Conservation (phyloP, 225 moss, liverwort and hornwort species). For the Physcomitrium patens region DNA sequence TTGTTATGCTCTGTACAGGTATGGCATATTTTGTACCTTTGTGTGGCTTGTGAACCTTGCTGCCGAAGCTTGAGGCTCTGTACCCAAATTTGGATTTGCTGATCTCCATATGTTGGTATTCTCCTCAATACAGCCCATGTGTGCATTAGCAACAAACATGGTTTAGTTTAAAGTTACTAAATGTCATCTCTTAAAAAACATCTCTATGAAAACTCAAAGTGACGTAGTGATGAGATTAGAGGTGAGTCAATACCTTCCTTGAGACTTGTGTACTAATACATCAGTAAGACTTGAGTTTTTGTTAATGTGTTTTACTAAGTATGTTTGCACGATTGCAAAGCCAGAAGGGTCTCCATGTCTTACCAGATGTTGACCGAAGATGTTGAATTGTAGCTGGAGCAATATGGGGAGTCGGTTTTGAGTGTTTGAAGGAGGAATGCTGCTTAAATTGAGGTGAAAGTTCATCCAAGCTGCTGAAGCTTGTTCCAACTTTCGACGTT, state of each 20-base stretch:
- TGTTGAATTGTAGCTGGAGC: constrained; percentile 35
- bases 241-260: too few species aligned
- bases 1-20: too few species aligned
- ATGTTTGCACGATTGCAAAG: background rate
- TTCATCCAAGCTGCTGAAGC: constrained; percentile 57
- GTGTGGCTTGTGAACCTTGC: too few species aligned
- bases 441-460: constrained; percentile 55
- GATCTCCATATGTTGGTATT: constrained; percentile 40
- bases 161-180: background rate
- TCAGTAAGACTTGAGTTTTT: too few species aligned
- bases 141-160: constrained; percentile 19
- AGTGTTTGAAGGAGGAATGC: constrained; percentile 36
- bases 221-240: background rate
- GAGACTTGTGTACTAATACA: too few species aligned
- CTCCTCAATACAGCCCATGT: constrained; percentile 27
- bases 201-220: too few species aligned
- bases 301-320: too few species aligned
- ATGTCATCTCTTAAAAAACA: too few species aligned
- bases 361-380: constrained; percentile 43
- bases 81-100: background rate
- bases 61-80: too few species aligned
- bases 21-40: too few species aligned
- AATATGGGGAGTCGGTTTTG: constrained; percentile 29
- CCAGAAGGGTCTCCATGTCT: background rate
- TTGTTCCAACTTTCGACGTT: constrained; percentile 52